Evolutionary conservation across 345 rosid genomes (phyloP), one percentile per base, ranked within the genome.

Genomic region (Trapa bicornis): DNA sequence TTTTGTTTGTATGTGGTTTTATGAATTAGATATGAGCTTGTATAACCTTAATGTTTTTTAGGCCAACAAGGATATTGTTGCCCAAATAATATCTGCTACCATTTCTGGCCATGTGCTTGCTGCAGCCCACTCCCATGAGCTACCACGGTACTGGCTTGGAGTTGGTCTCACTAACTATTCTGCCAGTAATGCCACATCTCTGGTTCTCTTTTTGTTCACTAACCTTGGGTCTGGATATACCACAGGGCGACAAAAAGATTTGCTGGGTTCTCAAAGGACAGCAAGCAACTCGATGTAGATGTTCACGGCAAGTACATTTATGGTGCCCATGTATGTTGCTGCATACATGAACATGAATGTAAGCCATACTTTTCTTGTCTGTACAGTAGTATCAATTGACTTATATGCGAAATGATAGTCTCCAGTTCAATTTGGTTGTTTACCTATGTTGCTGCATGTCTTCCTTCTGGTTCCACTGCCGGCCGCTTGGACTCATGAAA

Each of bases 311-410:
- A 87, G 77, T 89, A 91, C 72, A 79, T 91, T 43, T 87, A 64
- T 47, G 92, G 92, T 61, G 96, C 92, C 4, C 97, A 91, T 56
- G 86, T 89, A 91, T 56, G 86, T 89, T 66, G 85, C 86, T 45
- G 71, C 87, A n/a, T 91, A 89, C 84, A 87, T 91, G 94, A 86
- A 89, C 84, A 87, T 91, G 94, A 86, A 71, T 74, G 92, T 87
- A 76, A 41, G 67, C 10, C 1, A n/a, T 11, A 3, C 63, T 58
- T 29, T 54, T 54, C 29, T 22, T 4, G 3, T 32, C 3, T 60
- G 7, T 60, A 60, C 36, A 29, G 33, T 2, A 1, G 37, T 38
- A 10, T 61, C 39, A 61, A 4, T 38, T 2, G 5, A 11, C 14
- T 35, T 3, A 61, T 33, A 12, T 3, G 41, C 5, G 10, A 35